Evolutionary conservation across 345 rosid species (phyloP).

Genomic region (Bruguiera gymnorhiza): DNA sequence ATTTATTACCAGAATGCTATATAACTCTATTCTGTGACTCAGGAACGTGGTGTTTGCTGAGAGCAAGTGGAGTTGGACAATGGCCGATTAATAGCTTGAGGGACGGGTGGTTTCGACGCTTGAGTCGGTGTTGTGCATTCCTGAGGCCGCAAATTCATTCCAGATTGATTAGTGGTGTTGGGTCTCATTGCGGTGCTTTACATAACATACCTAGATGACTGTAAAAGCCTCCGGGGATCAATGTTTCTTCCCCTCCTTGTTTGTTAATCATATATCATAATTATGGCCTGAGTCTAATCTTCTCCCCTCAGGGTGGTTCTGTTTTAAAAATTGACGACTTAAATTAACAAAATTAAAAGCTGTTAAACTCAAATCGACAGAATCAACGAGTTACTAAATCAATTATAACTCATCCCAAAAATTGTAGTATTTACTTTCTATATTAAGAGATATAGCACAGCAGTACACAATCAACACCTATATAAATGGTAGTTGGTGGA

Average conservation of each 20-base stretch:
- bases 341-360: too few species aligned
- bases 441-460: too few species aligned
- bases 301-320: too few species aligned
- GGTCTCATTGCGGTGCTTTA: not conserved
- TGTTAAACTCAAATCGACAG: too few species aligned
- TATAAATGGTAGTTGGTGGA: too few species aligned
- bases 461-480: too few species aligned
- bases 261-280: too few species aligned
- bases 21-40: not conserved
- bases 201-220: not conserved
- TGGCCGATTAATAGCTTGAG: not conserved
- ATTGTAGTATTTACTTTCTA: too few species aligned
- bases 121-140: not conserved
- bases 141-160: not conserved
- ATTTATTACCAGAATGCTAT: not conserved
- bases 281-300: too few species aligned
- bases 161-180: not conserved
- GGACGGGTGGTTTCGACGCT: not conserved
- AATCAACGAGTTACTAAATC: too few species aligned
- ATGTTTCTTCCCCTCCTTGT: not conserved
- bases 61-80: not conserved
- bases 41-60: not conserved
- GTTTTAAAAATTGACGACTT: too few species aligned
- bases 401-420: too few species aligned
- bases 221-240: not conserved